These are phyloP conservation scores for Vitrella brassicaformis DNA, from an alignment of 73 alveolate genomes.

Conservation along the genomic window DNA sequence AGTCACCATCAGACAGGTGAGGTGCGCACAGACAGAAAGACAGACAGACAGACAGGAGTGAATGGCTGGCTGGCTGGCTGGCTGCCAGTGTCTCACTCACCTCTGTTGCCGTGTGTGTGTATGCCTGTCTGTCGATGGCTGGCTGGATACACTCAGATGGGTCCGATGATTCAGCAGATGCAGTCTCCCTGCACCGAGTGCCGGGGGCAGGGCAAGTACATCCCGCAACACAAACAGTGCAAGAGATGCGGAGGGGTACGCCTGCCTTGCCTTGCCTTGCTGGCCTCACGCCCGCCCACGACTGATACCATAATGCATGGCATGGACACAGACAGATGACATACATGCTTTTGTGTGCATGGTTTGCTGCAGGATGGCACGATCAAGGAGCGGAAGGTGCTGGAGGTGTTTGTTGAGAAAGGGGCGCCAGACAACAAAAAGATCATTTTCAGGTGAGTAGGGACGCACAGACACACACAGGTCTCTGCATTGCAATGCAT, in stretches of 20 bases:
- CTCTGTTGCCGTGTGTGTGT: conserved; percentile 38
- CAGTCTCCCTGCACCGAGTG: conserved; percentile 43
- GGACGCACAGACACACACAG: no score
- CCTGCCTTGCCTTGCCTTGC: neutral
- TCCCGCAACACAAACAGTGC: conserved; percentile 3
- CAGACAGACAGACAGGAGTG: no score
- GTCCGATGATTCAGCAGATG: conserved; percentile 42
- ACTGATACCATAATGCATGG: neutral
- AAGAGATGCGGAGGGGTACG: neutral
- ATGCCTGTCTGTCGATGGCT: neutral
- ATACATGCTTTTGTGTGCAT: no score
- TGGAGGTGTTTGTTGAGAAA: conserved; percentile 59
- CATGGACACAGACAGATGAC: neutral
- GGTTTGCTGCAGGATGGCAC: conserved; percentile 11
- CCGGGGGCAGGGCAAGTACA: conserved; percentile 27
- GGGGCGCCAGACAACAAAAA: conserved; percentile 73
- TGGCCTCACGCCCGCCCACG: neutral
- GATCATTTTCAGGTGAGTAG: conserved; percentile 45
- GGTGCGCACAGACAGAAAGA: no score
- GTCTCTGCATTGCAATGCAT: no score
- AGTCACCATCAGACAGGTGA: no score
- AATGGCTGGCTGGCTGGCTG: no score
- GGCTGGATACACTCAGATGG: conserved; percentile 24
- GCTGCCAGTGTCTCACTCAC: no score
- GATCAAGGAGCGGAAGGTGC: conserved; percentile 36